These are phyloP conservation scores for Sporothrix mexicana DNA, from an alignment of 2,329 filamentous ascomycete species.

Conservation along the genomic window DNA sequence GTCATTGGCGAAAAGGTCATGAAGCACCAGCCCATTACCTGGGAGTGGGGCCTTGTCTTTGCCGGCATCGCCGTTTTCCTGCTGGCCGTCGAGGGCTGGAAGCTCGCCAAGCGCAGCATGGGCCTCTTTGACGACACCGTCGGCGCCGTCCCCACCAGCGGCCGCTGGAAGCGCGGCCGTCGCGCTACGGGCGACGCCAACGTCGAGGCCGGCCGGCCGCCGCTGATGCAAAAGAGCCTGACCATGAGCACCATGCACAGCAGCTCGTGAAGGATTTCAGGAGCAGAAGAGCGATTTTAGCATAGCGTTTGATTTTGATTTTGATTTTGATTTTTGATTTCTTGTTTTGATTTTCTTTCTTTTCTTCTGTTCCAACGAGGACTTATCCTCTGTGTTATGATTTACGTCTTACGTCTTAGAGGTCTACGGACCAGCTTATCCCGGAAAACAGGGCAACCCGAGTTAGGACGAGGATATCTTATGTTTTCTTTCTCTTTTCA, in stretches of 20 bases:
- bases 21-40: constrained; percentile 72
- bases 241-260: constrained; percentile 32
- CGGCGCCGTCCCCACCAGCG: background rate
- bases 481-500: too few relatives aligned
- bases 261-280: background rate
- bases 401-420: constrained; percentile 11
- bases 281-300: background rate
- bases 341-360: background rate
- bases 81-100: constrained; percentile 72
- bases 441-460: background rate
- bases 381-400: background rate
- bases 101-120: constrained; percentile 67
- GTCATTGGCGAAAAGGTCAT: constrained; percentile 72
- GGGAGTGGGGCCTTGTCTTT: constrained; percentile 76
- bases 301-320: background rate
- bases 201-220: constrained; percentile 18
- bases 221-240: constrained; percentile 29
- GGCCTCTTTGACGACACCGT: constrained; percentile 55
- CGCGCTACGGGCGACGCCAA: background rate
- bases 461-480: background rate
- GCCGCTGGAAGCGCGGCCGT: background rate
- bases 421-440: background rate
- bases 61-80: constrained; percentile 69
- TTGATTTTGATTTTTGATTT: background rate
- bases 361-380: too few relatives aligned